phyloP scores from a whole-genome alignment of 495 filamentous ascomycete genomes.

The Cercophora scortea region DNA sequence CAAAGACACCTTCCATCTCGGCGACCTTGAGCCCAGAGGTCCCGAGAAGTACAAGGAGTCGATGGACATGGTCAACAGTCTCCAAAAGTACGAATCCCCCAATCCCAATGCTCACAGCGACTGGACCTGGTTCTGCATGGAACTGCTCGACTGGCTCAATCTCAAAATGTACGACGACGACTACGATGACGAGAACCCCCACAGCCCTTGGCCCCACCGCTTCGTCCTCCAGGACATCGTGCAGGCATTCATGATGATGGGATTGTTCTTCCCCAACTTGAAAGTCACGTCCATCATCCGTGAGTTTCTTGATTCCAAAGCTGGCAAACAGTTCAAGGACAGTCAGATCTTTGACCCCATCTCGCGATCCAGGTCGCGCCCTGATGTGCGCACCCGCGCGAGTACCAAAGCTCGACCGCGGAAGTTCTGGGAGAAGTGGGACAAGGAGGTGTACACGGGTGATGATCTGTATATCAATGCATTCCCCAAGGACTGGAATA shows the following conservation, averaged over 20 bases:
- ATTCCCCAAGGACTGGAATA: slow-evolving; percentile 29
- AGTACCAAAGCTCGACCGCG: slow-evolving; percentile 27
- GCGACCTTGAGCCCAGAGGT: slow-evolving; percentile 33
- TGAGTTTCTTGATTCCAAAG: slow-evolving; percentile 22
- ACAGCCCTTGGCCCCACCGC: slow-evolving; percentile 25
- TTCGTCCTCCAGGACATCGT: slow-evolving; percentile 33
- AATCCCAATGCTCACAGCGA: slow-evolving; percentile 3
- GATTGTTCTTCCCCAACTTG: slow-evolving; percentile 32
- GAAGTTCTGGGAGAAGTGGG: slow-evolving; percentile 31
- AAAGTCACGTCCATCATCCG: slow-evolving; percentile 15
- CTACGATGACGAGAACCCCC: slow-evolving; percentile 9
- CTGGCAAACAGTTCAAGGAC: slow-evolving; percentile 23
- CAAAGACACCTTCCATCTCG: slow-evolving; percentile 34
- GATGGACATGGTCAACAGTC: slow-evolving; percentile 20
- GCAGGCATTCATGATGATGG: slow-evolving; percentile 31
- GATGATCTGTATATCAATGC: slow-evolving; percentile 12
- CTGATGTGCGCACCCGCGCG: slow-evolving; percentile 21
- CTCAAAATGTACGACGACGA: slow-evolving; percentile 21
- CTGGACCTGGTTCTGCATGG: slow-evolving; percentile 26
- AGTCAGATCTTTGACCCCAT: slow-evolving; percentile 29
- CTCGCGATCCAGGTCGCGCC: slow-evolving; percentile 25
- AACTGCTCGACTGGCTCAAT: slow-evolving; percentile 27
- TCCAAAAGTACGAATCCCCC: slow-evolving; percentile 20
- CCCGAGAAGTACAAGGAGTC: slow-evolving; percentile 27
- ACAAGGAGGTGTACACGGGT: slow-evolving; percentile 12